phyloP scores from a whole-genome alignment of 148 eudicot genomes.

The Rhododendron griersonianum region DNA sequence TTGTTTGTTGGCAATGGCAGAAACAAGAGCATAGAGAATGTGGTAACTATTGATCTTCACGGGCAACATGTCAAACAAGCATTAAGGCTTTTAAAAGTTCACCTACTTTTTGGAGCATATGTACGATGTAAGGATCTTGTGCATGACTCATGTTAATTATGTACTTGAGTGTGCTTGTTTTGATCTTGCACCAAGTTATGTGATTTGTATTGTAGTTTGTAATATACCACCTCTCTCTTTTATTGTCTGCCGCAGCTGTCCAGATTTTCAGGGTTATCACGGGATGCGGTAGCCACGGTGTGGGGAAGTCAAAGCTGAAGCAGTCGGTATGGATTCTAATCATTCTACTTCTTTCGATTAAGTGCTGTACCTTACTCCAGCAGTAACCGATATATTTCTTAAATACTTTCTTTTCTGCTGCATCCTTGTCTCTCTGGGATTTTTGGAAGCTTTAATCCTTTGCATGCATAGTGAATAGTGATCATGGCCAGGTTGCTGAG shows the following conservation, averaged over 20 bases:
- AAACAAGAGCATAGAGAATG: slow-evolving; percentile 73
- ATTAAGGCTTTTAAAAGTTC: slow-evolving; percentile 84
- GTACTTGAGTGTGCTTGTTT: background rate
- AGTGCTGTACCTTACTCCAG: background rate
- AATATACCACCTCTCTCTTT: background rate
- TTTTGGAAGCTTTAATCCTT: background rate
- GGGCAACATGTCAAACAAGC: slow-evolving; percentile 98
- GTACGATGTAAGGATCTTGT: slow-evolving; percentile 62
- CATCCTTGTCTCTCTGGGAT: background rate
- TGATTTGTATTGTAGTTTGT: background rate
- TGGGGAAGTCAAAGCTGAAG: slow-evolving; percentile 84
- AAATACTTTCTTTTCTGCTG: background rate
- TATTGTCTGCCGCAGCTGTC: slow-evolving; percentile 53
- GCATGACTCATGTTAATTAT: slow-evolving; percentile 2
- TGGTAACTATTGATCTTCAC: slow-evolving; percentile 91
- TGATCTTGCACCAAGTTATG: background rate
- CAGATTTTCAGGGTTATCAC: slow-evolving; percentile 82
- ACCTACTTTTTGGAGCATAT: slow-evolving; percentile 85
- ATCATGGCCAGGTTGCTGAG: background rate
- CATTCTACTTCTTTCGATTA: background rate
- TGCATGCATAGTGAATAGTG: background rate
- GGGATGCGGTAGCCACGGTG: slow-evolving; percentile 86
- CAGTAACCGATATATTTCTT: background rate
- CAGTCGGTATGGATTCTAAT: slow-evolving; percentile 57
- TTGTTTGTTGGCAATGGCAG: slow-evolving; percentile 33